These are phyloP conservation scores for Fraxinus cuspidata DNA, from an alignment of 257 asterid genomes.

Conservation along the genomic window DNA sequence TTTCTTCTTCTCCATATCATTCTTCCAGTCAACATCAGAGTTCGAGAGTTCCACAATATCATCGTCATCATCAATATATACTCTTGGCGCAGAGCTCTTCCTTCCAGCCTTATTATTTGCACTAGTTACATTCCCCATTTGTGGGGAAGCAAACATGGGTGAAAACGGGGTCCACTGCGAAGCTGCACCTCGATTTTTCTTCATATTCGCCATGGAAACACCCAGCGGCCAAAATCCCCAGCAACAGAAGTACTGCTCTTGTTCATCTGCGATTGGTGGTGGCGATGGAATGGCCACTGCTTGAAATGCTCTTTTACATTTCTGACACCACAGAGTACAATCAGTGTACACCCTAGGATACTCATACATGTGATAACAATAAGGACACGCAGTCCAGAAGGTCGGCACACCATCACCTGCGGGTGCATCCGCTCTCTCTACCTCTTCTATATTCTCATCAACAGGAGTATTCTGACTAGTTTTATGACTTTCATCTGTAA, in stretches of 20 bases:
- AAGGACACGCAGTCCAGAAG: conserved; percentile 91
- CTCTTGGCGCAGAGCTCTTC: conserved; percentile 52
- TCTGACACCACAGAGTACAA: conserved; percentile 71
- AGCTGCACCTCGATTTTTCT: conserved; percentile 48
- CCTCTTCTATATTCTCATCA: conserved; percentile 37
- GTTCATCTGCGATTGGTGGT: conserved; percentile 68
- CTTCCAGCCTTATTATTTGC: conserved; percentile 29
- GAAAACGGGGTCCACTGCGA: conserved; percentile 84
- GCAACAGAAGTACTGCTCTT: conserved; percentile 72
- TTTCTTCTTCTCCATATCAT: conserved; percentile 34
- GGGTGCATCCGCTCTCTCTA: conserved; percentile 35
- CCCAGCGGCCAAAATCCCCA: conserved; percentile 92
- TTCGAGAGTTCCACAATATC: conserved; percentile 59
- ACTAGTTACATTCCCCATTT: conserved; percentile 18
- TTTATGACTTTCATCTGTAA: conserved; percentile 18
- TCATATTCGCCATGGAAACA: conserved; percentile 51
- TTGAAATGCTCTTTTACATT: conserved; percentile 82
- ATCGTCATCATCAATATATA: conserved; percentile 66
- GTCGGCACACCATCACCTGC: conserved; percentile 30
- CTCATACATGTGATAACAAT: conserved; percentile 85
- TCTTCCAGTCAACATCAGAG: conserved; percentile 66
- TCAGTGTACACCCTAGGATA: conserved; percentile 64
- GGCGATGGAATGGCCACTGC: conserved; percentile 71
- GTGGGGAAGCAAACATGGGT: conserved; percentile 66
- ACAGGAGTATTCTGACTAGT: conserved; percentile 23